A percentile compares a stretch with the other conserved stretches of the same genome.
These are phyloP conservation scores for Dryadomyces quercivorus DNA, from an alignment of 2,329 filamentous ascomycete species.

Conservation along the genomic window DNA sequence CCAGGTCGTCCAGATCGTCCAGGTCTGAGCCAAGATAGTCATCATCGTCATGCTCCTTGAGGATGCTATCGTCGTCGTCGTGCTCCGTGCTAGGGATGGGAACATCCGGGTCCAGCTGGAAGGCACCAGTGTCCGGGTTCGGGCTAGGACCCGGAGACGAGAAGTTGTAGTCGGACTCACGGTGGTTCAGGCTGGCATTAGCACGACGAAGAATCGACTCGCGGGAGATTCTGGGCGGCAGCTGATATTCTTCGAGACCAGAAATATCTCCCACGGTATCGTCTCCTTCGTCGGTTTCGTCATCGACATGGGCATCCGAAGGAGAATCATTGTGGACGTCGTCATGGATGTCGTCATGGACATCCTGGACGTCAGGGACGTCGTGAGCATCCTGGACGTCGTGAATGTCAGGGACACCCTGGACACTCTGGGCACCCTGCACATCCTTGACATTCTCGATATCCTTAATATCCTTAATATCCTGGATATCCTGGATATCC, in stretches of 20 bases:
- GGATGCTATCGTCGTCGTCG: conserved; percentile 8
- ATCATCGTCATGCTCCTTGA: conserved; percentile 16
- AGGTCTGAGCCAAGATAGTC: conserved; percentile 17
- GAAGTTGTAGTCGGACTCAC: conserved; percentile 51
- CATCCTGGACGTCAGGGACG: no score
- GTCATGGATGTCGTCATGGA: not conserved
- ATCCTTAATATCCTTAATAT: no score
- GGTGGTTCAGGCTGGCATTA: conserved; percentile 50
- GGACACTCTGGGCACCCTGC: no score
- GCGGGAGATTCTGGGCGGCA: conserved; percentile 72
- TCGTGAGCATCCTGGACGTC: no score
- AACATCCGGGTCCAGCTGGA: conserved; percentile 70
- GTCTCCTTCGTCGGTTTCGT: conserved; percentile 36
- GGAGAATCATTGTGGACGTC: not conserved
- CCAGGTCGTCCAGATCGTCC: conserved; percentile 47
- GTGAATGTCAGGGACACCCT: no score
- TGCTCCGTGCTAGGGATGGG: conserved; percentile 76
- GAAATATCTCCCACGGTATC: conserved; percentile 49
- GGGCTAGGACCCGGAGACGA: conserved; percentile 49
- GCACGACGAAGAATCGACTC: conserved; percentile 89
- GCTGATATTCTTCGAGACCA: conserved; percentile 48
- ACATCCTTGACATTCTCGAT: no score
- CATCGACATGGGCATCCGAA: conserved; percentile 18
- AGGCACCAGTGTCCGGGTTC: conserved; percentile 38
- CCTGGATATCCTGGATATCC: no score